Conservation (phyloP, 345 rosid genomes). For the Citrus mangshanensis region DNA sequence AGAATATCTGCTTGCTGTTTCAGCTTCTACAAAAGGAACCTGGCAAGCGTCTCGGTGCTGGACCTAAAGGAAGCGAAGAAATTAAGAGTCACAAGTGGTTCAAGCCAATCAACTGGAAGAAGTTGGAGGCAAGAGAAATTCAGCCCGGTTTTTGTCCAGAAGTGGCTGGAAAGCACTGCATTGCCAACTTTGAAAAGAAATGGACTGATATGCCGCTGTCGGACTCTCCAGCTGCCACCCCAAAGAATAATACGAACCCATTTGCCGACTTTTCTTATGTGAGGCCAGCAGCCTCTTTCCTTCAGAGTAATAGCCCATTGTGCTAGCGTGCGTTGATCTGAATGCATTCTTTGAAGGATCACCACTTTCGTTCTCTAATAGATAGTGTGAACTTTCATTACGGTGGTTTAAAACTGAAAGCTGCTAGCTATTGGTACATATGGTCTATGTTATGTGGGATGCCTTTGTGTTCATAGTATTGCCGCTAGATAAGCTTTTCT, state of each 20-base stretch:
- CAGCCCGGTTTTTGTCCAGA: slow-evolving; percentile 82
- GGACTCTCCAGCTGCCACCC: slow-evolving; percentile 83
- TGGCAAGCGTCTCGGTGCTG: slow-evolving; percentile 67
- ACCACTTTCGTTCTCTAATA: not conserved
- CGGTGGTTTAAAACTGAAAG: not conserved
- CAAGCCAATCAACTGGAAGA: slow-evolving; percentile 80
- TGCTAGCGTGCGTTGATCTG: slow-evolving; percentile 4
- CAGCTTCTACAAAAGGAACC: slow-evolving; percentile 82
- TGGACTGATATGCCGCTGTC: slow-evolving; percentile 86
- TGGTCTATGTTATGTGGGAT: not conserved
- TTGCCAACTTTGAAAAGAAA: slow-evolving; percentile 77
- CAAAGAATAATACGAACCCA: slow-evolving; percentile 56
- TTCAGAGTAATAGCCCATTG: slow-evolving; percentile 27
- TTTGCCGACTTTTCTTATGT: slow-evolving; percentile 66
- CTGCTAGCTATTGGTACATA: not conserved
- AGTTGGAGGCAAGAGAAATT: slow-evolving; percentile 71
- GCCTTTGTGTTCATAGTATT: not conserved
- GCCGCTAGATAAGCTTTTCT: not conserved
- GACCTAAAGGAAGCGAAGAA: slow-evolving; percentile 63
- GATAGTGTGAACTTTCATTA: not conserved
- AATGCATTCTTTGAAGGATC: not conserved
- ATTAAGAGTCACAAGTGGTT: slow-evolving; percentile 88
- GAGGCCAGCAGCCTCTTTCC: slow-evolving; percentile 65
- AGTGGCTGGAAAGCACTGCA: slow-evolving; percentile 76
- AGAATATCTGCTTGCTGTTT: slow-evolving; percentile 8